Percentiles rank a stretch among this genome's conserved stretches.
Conservation (phyloP, 2,329 filamentous ascomycete species). For the Fusarium sacchari region DNA sequence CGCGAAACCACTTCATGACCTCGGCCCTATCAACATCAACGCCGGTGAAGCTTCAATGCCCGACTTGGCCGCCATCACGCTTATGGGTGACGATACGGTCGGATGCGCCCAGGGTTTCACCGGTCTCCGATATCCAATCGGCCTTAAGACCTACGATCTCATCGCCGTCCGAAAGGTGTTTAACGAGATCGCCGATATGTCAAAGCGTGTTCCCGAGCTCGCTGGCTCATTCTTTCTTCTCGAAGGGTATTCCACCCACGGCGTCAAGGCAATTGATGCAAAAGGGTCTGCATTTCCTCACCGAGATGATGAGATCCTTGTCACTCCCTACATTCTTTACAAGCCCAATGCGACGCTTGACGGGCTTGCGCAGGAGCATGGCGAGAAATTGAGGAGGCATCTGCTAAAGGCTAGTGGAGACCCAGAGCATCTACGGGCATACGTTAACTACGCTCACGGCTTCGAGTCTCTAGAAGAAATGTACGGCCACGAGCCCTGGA, state of each 20-base stretch:
- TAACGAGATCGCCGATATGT: conserved; percentile 45
- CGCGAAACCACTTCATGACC: conserved; percentile 52
- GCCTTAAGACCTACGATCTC: conserved; percentile 51
- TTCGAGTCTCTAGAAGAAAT: conserved; percentile 11
- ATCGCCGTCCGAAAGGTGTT: conserved; percentile 42
- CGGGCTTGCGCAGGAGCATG: conserved; percentile 13
- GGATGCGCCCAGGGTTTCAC: conserved; percentile 55
- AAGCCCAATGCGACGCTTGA: conserved; percentile 22
- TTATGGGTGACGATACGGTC: conserved; percentile 48
- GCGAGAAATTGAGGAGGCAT: conserved; percentile 5
- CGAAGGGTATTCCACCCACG: conserved; percentile 57
- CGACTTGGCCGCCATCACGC: conserved; percentile 54
- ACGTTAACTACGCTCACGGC: conserved; percentile 35
- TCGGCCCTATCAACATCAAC: conserved; percentile 49
- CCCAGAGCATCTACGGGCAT: conserved; percentile 11
- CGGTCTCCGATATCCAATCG: conserved; percentile 55
- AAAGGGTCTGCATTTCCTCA: conserved; percentile 24
- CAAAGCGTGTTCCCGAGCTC: conserved; percentile 17
- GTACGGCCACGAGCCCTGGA: conserved; percentile 44
- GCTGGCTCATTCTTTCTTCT: conserved; percentile 58
- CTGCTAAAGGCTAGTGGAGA: conserved; percentile 16
- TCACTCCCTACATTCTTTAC: conserved; percentile 18
- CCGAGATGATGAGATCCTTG: conserved; percentile 20
- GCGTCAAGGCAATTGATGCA: conserved; percentile 7
- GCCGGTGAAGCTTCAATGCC: conserved; percentile 51